Evolutionary conservation across 371 early-diverging fungal species (phyloP), one percentile per base, ranked within the genome.

Genomic region (Chytridium lagenaria): DNA sequence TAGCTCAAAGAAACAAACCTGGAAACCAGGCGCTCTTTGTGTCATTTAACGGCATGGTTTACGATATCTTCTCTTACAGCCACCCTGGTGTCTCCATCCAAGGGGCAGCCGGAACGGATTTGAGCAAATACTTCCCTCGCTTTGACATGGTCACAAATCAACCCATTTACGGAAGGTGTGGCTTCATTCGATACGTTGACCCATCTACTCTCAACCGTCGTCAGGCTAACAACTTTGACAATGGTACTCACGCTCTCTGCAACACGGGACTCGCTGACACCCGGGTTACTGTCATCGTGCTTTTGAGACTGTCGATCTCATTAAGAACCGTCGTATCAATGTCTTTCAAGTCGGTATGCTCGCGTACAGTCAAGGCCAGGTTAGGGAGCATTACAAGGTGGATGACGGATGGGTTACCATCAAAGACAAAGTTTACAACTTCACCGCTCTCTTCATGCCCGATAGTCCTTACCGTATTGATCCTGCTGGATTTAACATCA

Each of bases 31-130:
- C 55, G 12, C n/a, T 65, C 55, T 91, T 77, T 49, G 67, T 89
- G 26, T 82, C 87, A 28, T 76, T 90, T 30, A 89, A 91, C n/a
- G 95, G 95, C 31, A 85, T 86, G 57, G 93, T 93, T 19, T 94
- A 91, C 72, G 93, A 93, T 77, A 82, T 92, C 51, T 89, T 90
- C 26, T 5, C 34, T 2, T 83, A 71, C 67, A 28, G 36, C n/a
- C 83, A 83, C 67, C 73, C 76, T 34, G 77, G 69, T 49, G 68
- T 70, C 2, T 36, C 63, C 3, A 75, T 83, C 70, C 34, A 49
- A 28, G 66, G 55, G 1, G 64, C 70, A 10, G 80, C 78, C 23
- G 83, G 83, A n/a, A 69, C 22, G 23, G 80, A 80, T 51, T 59
- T 72, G 34, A 70, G 69, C 37, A 49, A 68, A 28, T 77, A 72